A percentile compares a stretch with the other conserved stretches of the same genome.
Conservation (phyloP, 1,139 yeast species). For the Citeromyces hawaiiensis region DNA sequence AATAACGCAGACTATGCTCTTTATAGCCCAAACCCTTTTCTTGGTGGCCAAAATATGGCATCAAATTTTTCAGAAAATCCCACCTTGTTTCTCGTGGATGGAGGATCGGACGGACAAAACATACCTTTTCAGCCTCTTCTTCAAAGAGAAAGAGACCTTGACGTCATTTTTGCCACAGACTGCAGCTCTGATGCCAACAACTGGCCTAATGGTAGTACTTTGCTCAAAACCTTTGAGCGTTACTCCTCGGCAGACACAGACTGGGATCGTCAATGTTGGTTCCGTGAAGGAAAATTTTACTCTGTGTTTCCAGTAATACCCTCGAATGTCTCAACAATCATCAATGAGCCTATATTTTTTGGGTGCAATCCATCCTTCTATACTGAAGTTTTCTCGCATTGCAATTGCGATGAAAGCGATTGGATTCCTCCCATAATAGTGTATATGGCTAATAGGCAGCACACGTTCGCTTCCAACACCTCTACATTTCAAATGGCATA, state of each 20-base stretch:
- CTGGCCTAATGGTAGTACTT: slow-evolving; percentile 52
- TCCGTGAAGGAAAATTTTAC: too few species aligned
- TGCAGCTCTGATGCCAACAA: slow-evolving; percentile 42
- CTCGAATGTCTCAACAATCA: slow-evolving; percentile 14
- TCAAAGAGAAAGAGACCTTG: slow-evolving; percentile 32
- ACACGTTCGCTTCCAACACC: slow-evolving; percentile 10
- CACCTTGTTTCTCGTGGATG: slow-evolving; percentile 38
- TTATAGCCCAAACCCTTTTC: slow-evolving; percentile 66
- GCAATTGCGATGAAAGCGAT: slow-evolving; percentile 5
- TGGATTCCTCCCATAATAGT: slow-evolving; percentile 40
- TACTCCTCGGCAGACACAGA: not conserved
- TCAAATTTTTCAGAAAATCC: not conserved
- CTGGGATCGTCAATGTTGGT: too few species aligned
- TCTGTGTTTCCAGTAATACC: too few species aligned
- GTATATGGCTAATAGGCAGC: slow-evolving; percentile 34
- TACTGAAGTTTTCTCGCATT: too few species aligned
- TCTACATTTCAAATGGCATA: slow-evolving; percentile 50
- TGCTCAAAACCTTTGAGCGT: slow-evolving; percentile 10
- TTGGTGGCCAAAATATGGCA: slow-evolving; percentile 12
- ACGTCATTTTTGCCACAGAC: slow-evolving; percentile 43
- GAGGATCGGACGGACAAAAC: slow-evolving; percentile 58
- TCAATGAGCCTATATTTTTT: slow-evolving; percentile 31
- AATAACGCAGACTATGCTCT: slow-evolving; percentile 55
- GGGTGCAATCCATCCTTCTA: slow-evolving; percentile 31
- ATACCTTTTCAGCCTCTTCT: slow-evolving; percentile 47